Evolutionary conservation across 2,329 filamentous ascomycete genomes (phyloP).

Genomic region (Didymosphaeria variabile): DNA sequence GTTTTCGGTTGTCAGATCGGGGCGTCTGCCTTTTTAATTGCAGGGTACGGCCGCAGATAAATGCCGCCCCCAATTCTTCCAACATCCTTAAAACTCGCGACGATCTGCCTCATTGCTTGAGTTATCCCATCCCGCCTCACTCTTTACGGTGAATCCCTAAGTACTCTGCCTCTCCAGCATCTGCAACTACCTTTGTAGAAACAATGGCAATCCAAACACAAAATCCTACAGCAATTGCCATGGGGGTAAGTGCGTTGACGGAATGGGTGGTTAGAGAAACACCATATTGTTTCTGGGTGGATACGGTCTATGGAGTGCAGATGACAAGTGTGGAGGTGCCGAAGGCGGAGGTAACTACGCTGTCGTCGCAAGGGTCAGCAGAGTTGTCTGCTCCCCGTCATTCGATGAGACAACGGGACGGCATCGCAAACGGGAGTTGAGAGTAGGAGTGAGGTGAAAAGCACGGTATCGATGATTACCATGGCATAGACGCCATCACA

Average conservation of each 20-base stretch:
- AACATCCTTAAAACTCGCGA: neutral
- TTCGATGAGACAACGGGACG: neutral
- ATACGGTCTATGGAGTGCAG: no score
- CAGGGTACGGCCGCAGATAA: neutral
- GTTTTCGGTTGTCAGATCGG: neutral
- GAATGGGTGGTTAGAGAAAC: constrained; percentile 30
- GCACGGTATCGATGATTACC: neutral
- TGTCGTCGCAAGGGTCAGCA: constrained; percentile 7
- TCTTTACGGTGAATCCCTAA: no score
- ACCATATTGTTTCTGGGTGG: no score
- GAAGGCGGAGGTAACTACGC: constrained; percentile 24
- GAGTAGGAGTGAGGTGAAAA: neutral
- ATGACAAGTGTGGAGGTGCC: no score
- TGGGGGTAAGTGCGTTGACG: constrained; percentile 26
- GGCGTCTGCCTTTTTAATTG: neutral
- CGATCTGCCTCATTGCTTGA: neutral
- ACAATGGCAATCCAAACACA: neutral
- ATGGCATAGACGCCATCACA: neutral
- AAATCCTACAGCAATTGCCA: no score
- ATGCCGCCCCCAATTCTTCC: neutral
- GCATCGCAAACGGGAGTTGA: no score
- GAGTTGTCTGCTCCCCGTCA: neutral
- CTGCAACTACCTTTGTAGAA: no score
- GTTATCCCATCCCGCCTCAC: no score
- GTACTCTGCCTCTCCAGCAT: no score